Conservation (phyloP, 495 filamentous ascomycete genomes). For the Aspergillus incahuasiensis region DNA sequence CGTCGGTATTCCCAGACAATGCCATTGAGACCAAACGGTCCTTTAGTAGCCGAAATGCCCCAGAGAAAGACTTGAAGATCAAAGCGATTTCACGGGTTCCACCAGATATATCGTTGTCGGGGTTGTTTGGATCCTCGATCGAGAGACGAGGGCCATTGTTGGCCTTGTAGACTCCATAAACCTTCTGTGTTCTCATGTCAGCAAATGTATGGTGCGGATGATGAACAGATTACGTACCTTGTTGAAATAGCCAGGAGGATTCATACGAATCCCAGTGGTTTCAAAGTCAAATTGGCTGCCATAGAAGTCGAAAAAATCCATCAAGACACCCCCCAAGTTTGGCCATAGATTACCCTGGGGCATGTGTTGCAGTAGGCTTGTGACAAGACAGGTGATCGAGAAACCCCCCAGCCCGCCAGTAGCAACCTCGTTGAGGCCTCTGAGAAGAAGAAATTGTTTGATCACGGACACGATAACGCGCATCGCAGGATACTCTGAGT, state of each 20-base stretch:
- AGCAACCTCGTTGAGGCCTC: constrained; percentile 83
- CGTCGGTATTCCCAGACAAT: constrained; percentile 19
- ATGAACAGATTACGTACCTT: constrained; percentile 53
- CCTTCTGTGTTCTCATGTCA: constrained; percentile 15
- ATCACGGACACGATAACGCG: constrained; percentile 75
- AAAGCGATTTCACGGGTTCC: constrained; percentile 61
- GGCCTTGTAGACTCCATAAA: constrained; percentile 18
- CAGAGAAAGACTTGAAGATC: constrained; percentile 60
- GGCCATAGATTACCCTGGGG: constrained; percentile 58
- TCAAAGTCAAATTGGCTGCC: constrained; percentile 70
- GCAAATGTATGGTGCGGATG: background rate
- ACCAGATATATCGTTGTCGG: constrained; percentile 78
- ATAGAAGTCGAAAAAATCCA: constrained; percentile 86
- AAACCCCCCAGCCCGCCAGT: constrained; percentile 93
- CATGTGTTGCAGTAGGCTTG: constrained; percentile 74
- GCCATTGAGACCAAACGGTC: constrained; percentile 49
- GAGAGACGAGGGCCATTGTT: constrained; percentile 54
- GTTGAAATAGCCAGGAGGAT: constrained; percentile 63
- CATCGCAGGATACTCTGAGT: constrained; percentile 71
- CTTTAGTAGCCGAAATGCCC: constrained; percentile 55
- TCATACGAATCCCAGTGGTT: constrained; percentile 64
- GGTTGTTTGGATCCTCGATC: constrained; percentile 86
- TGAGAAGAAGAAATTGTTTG: constrained; percentile 88
- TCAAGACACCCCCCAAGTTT: constrained; percentile 70
- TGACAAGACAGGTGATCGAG: constrained; percentile 87